Conservation (phyloP, 805 yeast genomes). For the Nakazawaea laoshanensis region DNA sequence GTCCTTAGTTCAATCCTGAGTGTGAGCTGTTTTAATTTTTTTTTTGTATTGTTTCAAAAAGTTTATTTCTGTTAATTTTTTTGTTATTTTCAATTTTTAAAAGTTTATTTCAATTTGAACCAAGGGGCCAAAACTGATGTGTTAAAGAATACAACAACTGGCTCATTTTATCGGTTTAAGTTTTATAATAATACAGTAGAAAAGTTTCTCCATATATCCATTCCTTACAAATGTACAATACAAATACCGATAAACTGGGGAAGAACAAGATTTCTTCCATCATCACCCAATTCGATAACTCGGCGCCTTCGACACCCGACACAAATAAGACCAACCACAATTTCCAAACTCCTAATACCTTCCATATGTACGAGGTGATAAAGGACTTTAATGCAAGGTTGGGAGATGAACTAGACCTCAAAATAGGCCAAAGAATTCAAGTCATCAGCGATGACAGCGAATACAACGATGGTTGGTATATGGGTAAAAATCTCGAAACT, state of each 20-base stretch:
- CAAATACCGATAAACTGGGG: neutral
- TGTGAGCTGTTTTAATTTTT: constrained; percentile 50
- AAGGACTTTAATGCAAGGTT: constrained; percentile 83
- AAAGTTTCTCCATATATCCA: no score
- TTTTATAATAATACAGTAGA: no score
- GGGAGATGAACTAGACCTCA: constrained; percentile 80
- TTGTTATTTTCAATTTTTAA: no score
- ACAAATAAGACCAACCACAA: neutral
- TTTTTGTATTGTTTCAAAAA: neutral
- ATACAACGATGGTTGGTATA: constrained; percentile 95
- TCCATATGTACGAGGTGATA: constrained; percentile 41
- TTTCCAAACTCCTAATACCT: neutral
- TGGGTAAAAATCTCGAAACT: constrained; percentile 71
- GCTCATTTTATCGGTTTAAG: no score
- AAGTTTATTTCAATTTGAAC: no score
- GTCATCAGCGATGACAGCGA: constrained; percentile 89
- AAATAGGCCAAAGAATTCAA: constrained; percentile 78
- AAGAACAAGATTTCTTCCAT: constrained; percentile 8
- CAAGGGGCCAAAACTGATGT: no score
- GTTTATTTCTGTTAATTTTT: no score
- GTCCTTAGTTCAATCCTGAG: constrained; percentile 97
- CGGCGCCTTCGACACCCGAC: neutral
- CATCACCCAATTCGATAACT: constrained; percentile 7
- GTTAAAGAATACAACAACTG: no score
- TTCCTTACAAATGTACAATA: no score